phyloP scores from a whole-genome alignment of 108 stramenopile species.

The Bacterosira constricta region DNA sequence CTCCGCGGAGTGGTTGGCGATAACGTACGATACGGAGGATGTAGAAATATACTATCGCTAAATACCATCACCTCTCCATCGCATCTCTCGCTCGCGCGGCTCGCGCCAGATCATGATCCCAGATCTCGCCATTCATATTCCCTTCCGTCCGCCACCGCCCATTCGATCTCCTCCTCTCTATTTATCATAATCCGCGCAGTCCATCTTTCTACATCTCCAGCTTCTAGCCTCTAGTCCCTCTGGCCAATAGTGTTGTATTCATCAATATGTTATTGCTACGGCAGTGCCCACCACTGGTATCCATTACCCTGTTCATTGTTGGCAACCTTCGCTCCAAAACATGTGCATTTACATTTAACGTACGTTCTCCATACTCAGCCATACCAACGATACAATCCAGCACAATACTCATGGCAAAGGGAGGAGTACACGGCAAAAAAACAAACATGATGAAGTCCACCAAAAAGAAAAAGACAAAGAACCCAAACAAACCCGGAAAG shows the following conservation, averaged over 20 bases:
- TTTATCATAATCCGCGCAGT: background rate
- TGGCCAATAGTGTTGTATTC: background rate
- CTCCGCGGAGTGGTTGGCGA: no score
- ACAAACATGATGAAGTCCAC: slow-evolving; percentile 28
- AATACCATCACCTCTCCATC: no score
- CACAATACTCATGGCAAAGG: slow-evolving; percentile 29
- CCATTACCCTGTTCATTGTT: background rate
- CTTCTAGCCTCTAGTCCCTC: background rate
- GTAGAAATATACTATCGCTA: no score
- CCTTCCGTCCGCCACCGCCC: background rate
- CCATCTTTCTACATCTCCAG: background rate
- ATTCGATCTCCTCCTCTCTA: background rate
- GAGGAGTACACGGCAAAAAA: slow-evolving; percentile 46
- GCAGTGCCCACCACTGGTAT: background rate
- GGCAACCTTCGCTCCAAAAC: slow-evolving; percentile 1
- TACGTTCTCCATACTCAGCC: background rate
- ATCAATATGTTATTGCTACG: background rate
- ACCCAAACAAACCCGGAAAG: slow-evolving; percentile 29
- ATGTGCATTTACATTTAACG: slow-evolving; percentile 7
- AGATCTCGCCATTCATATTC: no score
- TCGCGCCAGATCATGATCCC: no score
- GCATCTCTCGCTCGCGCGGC: no score
- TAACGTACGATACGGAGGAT: no score
- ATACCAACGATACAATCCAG: background rate
- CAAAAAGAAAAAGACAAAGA: slow-evolving; percentile 42